phyloP scores from a whole-genome alignment of 192 early-diverging fungal genomes.

The Umbelopsis isabellina region DNA sequence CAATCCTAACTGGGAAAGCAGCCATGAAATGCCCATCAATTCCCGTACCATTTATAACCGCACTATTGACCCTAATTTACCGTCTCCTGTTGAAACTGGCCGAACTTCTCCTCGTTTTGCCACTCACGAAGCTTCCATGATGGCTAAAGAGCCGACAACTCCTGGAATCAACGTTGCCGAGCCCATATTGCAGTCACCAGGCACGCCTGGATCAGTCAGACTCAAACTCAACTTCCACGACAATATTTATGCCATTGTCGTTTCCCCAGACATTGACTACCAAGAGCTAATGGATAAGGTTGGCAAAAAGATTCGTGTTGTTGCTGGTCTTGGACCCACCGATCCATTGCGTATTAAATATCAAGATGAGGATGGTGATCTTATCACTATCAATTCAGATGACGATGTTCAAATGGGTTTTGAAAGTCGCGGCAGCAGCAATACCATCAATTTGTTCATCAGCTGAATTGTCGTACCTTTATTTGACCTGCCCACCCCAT shows the following conservation, averaged over 20 bases:
- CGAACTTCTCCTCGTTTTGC: constrained; percentile 6
- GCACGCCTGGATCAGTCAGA: constrained; percentile 51
- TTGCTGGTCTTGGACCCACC: constrained; percentile 63
- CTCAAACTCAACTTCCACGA: constrained; percentile 88
- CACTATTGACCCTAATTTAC: neutral
- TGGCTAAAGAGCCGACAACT: neutral
- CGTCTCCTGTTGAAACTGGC: constrained; percentile 8
- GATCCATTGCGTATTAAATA: constrained; percentile 77
- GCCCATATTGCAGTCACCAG: neutral
- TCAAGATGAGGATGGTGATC: constrained; percentile 93
- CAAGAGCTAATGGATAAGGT: constrained; percentile 79
- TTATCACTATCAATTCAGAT: constrained; percentile 83
- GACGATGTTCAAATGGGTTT: constrained; percentile 94
- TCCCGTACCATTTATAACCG: constrained; percentile 14
- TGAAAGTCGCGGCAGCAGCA: constrained; percentile 60
- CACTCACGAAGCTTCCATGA: neutral
- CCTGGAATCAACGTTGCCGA: neutral
- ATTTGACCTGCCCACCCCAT: neutral
- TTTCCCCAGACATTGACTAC: constrained; percentile 75
- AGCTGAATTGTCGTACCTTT: constrained; percentile 32
- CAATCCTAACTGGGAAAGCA: constrained; percentile 24
- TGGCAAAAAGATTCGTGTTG: constrained; percentile 88
- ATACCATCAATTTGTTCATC: constrained; percentile 58
- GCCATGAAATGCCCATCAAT: constrained; percentile 17
- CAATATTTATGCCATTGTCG: constrained; percentile 88